phyloP scores from a whole-genome alignment of 768 basidiomycete genomes.

The Calocera cornea region DNA sequence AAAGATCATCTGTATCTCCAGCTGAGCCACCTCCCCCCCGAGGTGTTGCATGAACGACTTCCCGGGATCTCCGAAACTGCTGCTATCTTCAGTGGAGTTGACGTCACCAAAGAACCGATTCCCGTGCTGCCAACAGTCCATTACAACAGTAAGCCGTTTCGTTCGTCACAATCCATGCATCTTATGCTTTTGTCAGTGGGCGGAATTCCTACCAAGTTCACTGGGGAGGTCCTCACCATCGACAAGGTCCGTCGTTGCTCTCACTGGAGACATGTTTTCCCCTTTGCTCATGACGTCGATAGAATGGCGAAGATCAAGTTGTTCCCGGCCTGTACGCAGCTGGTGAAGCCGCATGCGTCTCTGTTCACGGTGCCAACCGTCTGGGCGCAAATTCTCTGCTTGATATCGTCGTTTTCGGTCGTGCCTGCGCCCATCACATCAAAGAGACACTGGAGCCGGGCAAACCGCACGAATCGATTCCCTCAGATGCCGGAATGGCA shows the following conservation, averaged over 20 bases:
- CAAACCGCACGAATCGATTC: conserved; percentile 77
- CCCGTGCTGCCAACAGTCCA: conserved; percentile 97
- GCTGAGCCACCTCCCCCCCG: conserved; percentile 90
- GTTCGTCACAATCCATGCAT: not conserved
- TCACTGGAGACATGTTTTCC: not conserved
- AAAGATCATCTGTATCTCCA: conserved; percentile 96
- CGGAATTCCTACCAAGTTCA: conserved; percentile 97
- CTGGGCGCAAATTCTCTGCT: conserved; percentile 97
- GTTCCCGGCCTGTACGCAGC: conserved; percentile 97
- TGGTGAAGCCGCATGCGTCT: conserved; percentile 97
- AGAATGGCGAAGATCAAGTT: conserved; percentile 78
- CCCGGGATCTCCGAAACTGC: conserved; percentile 99
- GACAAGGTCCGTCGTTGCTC: conserved; percentile 39
- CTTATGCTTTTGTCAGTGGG: conserved; percentile 51
- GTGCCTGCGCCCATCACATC: conserved; percentile 98
- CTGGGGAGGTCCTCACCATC: conserved; percentile 85
- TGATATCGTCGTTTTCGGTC: conserved; percentile 98
- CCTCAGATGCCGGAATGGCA: conserved; percentile 70
- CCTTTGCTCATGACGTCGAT: not conserved
- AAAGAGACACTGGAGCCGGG: conserved; percentile 79
- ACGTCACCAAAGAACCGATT: conserved; percentile 99
- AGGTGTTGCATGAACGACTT: conserved; percentile 88
- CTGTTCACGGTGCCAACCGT: conserved; percentile 98
- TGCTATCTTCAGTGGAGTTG: conserved; percentile 95
- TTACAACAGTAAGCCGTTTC: conserved; percentile 72